phyloP scores from a whole-genome alignment of 257 asterid genomes.

The Orobanche coerulescens region DNA sequence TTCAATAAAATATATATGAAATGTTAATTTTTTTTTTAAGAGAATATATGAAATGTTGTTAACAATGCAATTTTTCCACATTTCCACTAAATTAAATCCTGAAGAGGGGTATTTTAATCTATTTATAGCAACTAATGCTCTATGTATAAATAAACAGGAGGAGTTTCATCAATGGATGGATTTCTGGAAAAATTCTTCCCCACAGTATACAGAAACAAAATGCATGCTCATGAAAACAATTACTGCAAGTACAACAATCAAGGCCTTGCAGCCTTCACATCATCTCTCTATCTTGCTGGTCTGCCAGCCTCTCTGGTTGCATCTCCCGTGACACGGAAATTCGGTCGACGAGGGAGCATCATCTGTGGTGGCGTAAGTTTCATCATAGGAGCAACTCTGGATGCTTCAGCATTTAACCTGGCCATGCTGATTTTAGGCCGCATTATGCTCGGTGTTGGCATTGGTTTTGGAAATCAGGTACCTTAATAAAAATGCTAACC shows the following conservation, averaged over 20 bases:
- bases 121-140: too few species aligned
- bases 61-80: too few species aligned
- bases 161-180: constrained; percentile 89
- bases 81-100: too few species aligned
- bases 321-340: constrained; percentile 56
- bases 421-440: constrained; percentile 73
- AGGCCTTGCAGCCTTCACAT: constrained; percentile 72
- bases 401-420: constrained; percentile 56
- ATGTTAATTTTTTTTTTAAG: too few species aligned
- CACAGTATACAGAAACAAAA: constrained; percentile 41
- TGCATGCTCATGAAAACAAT: constrained; percentile 55
- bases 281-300: constrained; percentile 78
- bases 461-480: constrained; percentile 89
- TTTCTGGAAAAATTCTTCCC: constrained; percentile 65
- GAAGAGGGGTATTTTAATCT: too few species aligned
- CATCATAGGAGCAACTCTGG: constrained; percentile 56
- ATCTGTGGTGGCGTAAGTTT: constrained; percentile 70
- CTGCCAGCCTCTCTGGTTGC: constrained; percentile 60
- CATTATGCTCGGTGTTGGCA: constrained; percentile 81
- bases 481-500: too few species aligned
- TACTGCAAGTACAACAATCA: constrained; percentile 85
- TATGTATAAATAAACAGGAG: constrained; percentile 38
- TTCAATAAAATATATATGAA: too few species aligned
- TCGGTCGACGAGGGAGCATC: constrained; percentile 68
- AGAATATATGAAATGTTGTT: too few species aligned